Base-by-base conservation (phyloP, 2,329 filamentous ascomycete genomes). In the Zelopaecilomyces penicillatus region DNA sequence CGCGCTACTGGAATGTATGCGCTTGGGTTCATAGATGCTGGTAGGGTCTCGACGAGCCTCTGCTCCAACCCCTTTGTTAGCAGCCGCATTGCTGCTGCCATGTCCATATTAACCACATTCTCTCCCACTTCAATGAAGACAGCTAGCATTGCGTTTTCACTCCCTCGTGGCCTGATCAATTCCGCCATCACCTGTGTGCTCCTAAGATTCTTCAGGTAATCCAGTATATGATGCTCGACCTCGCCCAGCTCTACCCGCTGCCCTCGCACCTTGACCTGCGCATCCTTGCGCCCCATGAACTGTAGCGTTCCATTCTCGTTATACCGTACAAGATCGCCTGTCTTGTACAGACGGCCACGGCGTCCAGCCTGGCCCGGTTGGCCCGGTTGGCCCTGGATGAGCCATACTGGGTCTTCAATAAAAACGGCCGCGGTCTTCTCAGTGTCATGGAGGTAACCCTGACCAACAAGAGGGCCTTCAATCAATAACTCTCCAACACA, bases 211-310 rank as follows among this genome's bases (percentile, higher is more conserved):
- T 7, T n/a, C 7, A 34, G 32, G n/a, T 7, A 7, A 7, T 7
- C n/a, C n/a, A 8, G 7, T n/a, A 34, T n/a, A 34, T 34, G 32
- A 34, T 34, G n/a, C 44, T 57, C 54, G 19, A 57, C 45, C 4
- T 57, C 54, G 2, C 44, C 51, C 0, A 73, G 62, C 56, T 73
- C 78, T 44, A 75, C 60, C 41, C 74, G 57, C 46, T 69, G 77
- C 32, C 79, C 79, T 28, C 69, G 65, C 9, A 80, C 57, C 54
- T 79, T 79, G 41, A 78, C 67, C 54, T 78, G 75, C 0, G 65
- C 65, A 51, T 79, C 75, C 48, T 73, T 73, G 38, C 75, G 64
- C 40, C 73, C 74, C 39, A 73, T 53, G 43, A 69, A 73, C 1
- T 63, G 50, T 7, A 75, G 54, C 26, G 56, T 54, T 1, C 54